Evolutionary conservation across 2,329 filamentous ascomycete species (phyloP).

Genomic region (Aureobasidium sp.): DNA sequence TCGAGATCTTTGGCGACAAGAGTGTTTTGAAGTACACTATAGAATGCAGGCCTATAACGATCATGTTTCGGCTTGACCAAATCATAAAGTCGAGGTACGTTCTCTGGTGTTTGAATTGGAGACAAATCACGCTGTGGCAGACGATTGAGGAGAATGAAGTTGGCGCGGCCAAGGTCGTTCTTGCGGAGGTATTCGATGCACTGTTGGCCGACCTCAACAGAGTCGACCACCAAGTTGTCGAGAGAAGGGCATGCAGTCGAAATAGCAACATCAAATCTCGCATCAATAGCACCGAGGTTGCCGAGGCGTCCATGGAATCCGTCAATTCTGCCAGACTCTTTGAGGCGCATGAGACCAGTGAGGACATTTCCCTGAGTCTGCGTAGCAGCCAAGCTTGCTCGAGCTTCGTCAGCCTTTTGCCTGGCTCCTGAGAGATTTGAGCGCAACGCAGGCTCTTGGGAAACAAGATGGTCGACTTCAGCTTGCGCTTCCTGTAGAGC

Average conservation of each 20-base stretch:
- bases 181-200: slow-evolving; percentile 97
- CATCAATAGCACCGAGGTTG: slow-evolving; percentile 87
- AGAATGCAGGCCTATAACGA: slow-evolving; percentile 84
- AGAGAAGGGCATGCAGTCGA: slow-evolving; percentile 88
- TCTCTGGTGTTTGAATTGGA: slow-evolving; percentile 79
- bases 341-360: slow-evolving; percentile 84
- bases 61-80: slow-evolving; percentile 83
- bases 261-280: slow-evolving; percentile 94
- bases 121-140: slow-evolving; percentile 71
- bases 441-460: slow-evolving; percentile 75
- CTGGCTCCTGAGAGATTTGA: slow-evolving; percentile 80
- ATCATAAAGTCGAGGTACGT: slow-evolving; percentile 87
- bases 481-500: slow-evolving; percentile 65
- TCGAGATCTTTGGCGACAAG: slow-evolving; percentile 85
- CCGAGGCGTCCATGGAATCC: slow-evolving; percentile 94
- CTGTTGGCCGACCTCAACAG: slow-evolving; percentile 91
- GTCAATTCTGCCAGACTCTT: slow-evolving; percentile 92
- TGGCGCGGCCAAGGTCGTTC: slow-evolving; percentile 91
- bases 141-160: slow-evolving; percentile 93
- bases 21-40: slow-evolving; percentile 90
- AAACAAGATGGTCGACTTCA: slow-evolving; percentile 63
- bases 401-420: slow-evolving; percentile 93
- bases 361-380: slow-evolving; percentile 83
- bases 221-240: slow-evolving; percentile 95
- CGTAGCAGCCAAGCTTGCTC: slow-evolving; percentile 79